Percentiles rank a stretch among this genome's conserved stretches.
phyloP scores from a whole-genome alignment of 176 grass and related monocot genomes.

The Oryza officinalis region DNA sequence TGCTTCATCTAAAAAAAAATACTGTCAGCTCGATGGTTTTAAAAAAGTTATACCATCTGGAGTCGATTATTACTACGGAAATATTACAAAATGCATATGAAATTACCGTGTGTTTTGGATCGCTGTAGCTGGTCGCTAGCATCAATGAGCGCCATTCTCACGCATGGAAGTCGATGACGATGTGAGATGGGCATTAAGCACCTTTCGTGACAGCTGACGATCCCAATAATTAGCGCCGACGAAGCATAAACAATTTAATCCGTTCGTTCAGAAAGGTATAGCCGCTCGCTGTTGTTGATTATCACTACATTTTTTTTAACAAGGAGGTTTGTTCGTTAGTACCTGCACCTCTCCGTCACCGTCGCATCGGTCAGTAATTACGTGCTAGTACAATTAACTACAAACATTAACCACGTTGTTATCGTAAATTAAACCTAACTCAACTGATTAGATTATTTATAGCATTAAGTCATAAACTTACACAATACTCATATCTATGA shows the following conservation, averaged over 20 bases:
- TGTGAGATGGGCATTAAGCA: neutral
- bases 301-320: neutral
- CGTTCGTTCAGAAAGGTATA: neutral
- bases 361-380: neutral
- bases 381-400: neutral
- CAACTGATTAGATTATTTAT: too few species aligned
- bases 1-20: neutral
- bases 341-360: neutral
- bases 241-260: neutral
- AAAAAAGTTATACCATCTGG: neutral
- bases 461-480: too few species aligned
- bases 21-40: neutral
- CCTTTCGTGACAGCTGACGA: neutral
- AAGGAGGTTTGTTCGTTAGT: neutral
- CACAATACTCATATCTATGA: too few species aligned
- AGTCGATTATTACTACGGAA: neutral
- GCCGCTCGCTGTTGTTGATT: too few species aligned
- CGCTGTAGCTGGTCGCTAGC: neutral
- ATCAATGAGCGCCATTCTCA: neutral
- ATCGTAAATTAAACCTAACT: too few species aligned
- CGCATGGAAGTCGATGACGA: neutral
- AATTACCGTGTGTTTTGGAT: neutral
- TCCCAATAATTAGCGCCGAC: neutral
- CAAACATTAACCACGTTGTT: neutral
- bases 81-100: neutral